Conservation (phyloP, 805 yeast genomes). For the Kuraishia hungarica region DNA sequence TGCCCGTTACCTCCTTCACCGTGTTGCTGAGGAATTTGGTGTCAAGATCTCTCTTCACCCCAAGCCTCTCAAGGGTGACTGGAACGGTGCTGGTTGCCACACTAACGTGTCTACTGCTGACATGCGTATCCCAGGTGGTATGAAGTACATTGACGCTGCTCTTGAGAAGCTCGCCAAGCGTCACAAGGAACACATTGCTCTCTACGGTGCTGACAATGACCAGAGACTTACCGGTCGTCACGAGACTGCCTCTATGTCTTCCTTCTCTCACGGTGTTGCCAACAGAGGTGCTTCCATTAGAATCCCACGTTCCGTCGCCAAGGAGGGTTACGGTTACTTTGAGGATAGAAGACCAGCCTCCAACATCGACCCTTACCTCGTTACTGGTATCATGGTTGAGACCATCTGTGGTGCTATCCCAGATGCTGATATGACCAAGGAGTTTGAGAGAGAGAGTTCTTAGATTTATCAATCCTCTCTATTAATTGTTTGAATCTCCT, state of each 20-base stretch:
- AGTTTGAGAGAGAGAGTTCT: conserved; percentile 67
- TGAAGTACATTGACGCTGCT: conserved; percentile 88
- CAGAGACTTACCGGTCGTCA: conserved; percentile 95
- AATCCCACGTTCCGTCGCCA: conserved; percentile 98
- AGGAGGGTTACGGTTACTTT: conserved; percentile 96
- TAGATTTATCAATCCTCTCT: background rate
- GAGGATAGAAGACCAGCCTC: conserved; percentile 99
- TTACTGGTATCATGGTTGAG: conserved; percentile 97
- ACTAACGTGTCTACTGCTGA: conserved; percentile 90
- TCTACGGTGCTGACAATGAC: conserved; percentile 94
- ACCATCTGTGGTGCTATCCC: conserved; percentile 92
- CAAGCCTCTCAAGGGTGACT: conserved; percentile 96
- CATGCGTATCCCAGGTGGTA: conserved; percentile 95
- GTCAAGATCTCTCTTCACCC: conserved; percentile 99
- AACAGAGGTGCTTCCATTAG: conserved; percentile 99
- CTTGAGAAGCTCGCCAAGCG: conserved; percentile 90
- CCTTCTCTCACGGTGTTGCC: conserved; percentile 95
- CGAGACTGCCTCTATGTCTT: conserved; percentile 92
- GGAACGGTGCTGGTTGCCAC: conserved; percentile 99
- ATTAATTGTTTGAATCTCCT: background rate
- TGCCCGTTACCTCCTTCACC: conserved; percentile 84
- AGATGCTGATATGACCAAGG: conserved; percentile 91
- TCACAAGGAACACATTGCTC: conserved; percentile 91
- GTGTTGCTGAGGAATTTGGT: conserved; percentile 98
- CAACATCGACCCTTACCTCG: conserved; percentile 97